Evolutionary conservation across 2,329 filamentous ascomycete genomes (phyloP), one percentile per base, ranked within the genome.

Genomic region (Sclerotinia spermophila): DNA sequence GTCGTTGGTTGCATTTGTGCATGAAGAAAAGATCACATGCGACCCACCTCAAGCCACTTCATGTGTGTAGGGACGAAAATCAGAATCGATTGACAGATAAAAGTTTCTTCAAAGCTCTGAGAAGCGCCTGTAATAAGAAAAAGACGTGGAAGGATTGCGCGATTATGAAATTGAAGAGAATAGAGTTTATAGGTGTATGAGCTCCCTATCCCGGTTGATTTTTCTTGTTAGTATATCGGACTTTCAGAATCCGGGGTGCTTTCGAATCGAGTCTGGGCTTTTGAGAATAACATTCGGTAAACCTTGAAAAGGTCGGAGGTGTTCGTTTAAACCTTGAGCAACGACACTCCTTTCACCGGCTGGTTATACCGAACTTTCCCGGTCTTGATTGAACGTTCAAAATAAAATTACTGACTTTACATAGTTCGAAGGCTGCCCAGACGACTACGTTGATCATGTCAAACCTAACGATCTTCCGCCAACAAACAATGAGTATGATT

Each of bases 401-500:
- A 33, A n/a, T n/a, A 10, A 17, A 5, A 5, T 35, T 48, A 30
- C 42, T 48, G 21, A 62, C 30, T 17, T 62, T 11, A 7, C 60
- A 33, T 48, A 62, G 42, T 48, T 62, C 3, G 42, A 48, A 62
- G 30, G 27, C 21, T 73, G 40, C n/a, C 66, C 73, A 4, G 73
- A 64, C 10, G 58, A 71, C 21, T 42, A 67, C 4, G 61, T 74
- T 38, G 68, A 73, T 40, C 59, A 70, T 44, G 66, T 71, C 30
- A 55, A 71, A 38, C 65, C 68, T 8, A 51, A 74, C 48, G 67
- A 71, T 33, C 19, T 70, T 33, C 70, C 68, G 44, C 60, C 66
- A 21, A 73, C 66, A 13, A 33, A 56, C 7, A 64, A 67, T n/a
- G 70, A 74, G 33, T 73, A 72, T 35, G 70, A 72, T 35, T 72